These are phyloP conservation scores for Aspergillus sp. DNA, from an alignment of 2,329 filamentous ascomycete genomes.

Conservation along the genomic window DNA sequence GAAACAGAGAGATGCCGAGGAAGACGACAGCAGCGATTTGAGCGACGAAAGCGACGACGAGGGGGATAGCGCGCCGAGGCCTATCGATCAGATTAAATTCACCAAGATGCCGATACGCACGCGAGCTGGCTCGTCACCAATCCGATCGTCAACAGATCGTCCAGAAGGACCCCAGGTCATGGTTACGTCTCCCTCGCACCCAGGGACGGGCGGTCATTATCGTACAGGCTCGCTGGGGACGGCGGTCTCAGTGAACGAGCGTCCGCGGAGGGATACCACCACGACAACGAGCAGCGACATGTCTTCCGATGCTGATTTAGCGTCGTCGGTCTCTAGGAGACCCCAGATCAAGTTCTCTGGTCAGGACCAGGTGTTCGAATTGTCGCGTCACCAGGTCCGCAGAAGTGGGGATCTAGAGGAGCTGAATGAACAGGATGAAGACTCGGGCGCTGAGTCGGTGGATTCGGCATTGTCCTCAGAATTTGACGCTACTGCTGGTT, in stretches of 20 bases:
- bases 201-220: conserved; percentile 46
- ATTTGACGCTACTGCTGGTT: conserved; percentile 55
- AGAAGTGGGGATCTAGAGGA: conserved; percentile 30
- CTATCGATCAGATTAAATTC: conserved; percentile 90
- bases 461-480: conserved; percentile 53
- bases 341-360: conserved; percentile 51
- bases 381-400: conserved; percentile 26
- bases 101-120: conserved; percentile 89
- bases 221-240: conserved; percentile 58
- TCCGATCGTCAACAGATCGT: conserved; percentile 52
- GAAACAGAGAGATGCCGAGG: conserved; percentile 56
- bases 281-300: conserved; percentile 66
- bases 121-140: conserved; percentile 84
- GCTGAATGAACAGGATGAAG: conserved; percentile 43
- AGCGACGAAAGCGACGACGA: conserved; percentile 68
- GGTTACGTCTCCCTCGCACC: conserved; percentile 56
- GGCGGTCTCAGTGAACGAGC: conserved; percentile 53
- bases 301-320: conserved; percentile 64
- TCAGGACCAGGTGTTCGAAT: conserved; percentile 36
- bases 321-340: conserved; percentile 53
- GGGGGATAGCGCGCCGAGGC: conserved; percentile 48
- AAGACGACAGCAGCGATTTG: conserved; percentile 65
- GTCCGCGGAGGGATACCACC: conserved; percentile 60
- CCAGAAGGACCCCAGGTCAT: conserved; percentile 49
- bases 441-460: conserved; percentile 50